Percentiles rank a stretch among this genome's conserved stretches.
These are phyloP conservation scores for Orbilia oligospora DNA, from an alignment of 2,329 filamentous ascomycete species.

Conservation along the genomic window DNA sequence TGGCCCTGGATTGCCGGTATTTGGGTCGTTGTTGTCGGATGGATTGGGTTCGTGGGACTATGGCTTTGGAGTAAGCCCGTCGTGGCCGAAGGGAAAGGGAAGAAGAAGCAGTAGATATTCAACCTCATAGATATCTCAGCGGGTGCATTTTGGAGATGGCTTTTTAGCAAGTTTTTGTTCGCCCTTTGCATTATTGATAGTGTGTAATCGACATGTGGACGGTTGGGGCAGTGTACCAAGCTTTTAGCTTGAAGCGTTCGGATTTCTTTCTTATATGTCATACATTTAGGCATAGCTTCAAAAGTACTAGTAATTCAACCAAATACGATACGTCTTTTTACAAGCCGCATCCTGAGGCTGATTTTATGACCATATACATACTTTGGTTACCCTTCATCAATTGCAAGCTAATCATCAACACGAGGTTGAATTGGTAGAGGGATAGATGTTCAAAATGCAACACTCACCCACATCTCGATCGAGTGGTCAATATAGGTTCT, in stretches of 20 bases:
- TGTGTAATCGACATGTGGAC: conserved; percentile 24
- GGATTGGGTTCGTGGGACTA: conserved; percentile 84
- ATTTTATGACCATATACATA: too few relatives aligned
- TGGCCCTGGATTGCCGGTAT: conserved; percentile 97
- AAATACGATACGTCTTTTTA: neutral
- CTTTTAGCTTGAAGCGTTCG: neutral
- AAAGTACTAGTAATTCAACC: conserved; percentile 20
- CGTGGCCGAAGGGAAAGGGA: conserved; percentile 65
- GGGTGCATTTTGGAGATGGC: neutral
- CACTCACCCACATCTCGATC: too few relatives aligned
- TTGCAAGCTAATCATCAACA: too few relatives aligned
- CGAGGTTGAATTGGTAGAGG: too few relatives aligned
- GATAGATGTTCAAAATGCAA: too few relatives aligned
- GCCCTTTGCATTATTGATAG: conserved; percentile 25
- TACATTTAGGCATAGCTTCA: neutral
- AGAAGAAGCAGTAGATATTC: conserved; percentile 65
- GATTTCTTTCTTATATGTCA: neutral
- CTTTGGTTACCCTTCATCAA: too few relatives aligned
- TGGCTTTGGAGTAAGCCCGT: conserved; percentile 85
- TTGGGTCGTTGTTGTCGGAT: conserved; percentile 84
- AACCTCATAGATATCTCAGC: neutral
- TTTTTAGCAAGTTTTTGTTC: conserved; percentile 11
- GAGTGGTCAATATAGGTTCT: too few relatives aligned
- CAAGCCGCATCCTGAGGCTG: too few relatives aligned
- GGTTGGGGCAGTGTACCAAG: neutral